A percentile compares a stretch with the other conserved stretches of the same genome.
phyloP scores from a whole-genome alignment of 2,329 filamentous ascomycete genomes.

The Fusarium staphyleae region DNA sequence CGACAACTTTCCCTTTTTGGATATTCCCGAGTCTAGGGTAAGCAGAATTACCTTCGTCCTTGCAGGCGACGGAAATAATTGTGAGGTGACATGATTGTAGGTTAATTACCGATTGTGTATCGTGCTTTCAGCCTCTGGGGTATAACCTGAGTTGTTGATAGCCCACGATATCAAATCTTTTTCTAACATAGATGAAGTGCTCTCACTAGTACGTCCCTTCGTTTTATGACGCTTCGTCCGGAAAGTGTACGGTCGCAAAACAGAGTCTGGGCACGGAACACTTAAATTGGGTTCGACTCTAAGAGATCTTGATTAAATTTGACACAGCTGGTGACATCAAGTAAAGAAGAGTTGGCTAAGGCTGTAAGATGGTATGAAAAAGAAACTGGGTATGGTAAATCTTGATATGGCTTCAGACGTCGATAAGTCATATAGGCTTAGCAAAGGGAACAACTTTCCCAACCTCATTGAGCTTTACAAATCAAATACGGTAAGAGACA shows the following conservation, averaged over 20 bases:
- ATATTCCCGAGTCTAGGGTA: slow-evolving; percentile 19
- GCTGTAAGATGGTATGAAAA: not conserved
- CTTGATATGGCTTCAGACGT: not conserved
- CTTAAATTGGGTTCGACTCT: not conserved
- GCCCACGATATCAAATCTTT: too few relatives aligned
- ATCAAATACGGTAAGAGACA: slow-evolving; percentile 10
- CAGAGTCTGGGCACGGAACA: not conserved
- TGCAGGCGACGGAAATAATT: too few relatives aligned
- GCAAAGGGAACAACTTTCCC: not conserved
- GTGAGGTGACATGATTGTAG: too few relatives aligned
- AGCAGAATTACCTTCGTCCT: too few relatives aligned
- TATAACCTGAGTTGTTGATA: too few relatives aligned
- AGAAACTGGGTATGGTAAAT: not conserved
- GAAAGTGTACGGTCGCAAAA: too few relatives aligned
- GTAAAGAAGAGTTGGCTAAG: not conserved
- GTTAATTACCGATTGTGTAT: too few relatives aligned
- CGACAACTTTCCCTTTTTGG: slow-evolving; percentile 21
- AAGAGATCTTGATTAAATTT: not conserved
- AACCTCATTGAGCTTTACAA: slow-evolving; percentile 2
- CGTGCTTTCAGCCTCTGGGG: too few relatives aligned
- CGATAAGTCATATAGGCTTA: not conserved
- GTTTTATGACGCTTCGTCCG: too few relatives aligned
- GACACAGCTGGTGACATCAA: not conserved
- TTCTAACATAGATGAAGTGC: too few relatives aligned
- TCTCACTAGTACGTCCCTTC: too few relatives aligned